These are phyloP conservation scores for Suillus sp. DNA, from an alignment of 768 basidiomycete genomes.

Conservation along the genomic window DNA sequence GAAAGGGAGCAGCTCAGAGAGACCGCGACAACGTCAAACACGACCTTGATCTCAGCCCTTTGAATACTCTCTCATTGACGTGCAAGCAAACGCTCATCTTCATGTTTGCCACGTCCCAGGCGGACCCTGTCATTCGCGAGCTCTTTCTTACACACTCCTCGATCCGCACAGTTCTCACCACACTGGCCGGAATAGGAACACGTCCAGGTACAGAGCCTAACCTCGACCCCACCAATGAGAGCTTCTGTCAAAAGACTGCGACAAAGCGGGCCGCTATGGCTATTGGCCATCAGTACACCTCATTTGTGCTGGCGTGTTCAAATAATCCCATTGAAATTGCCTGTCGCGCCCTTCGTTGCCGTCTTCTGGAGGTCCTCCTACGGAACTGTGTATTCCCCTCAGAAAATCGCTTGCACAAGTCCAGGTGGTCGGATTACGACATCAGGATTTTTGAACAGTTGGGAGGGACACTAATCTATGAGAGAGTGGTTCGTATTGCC, in stretches of 20 bases:
- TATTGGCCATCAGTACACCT: conserved; percentile 2
- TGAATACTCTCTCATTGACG: conserved; percentile 4
- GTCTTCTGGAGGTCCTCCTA: conserved; percentile 3
- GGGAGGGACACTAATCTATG: conserved; percentile 1
- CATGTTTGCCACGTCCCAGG: conserved; percentile 1
- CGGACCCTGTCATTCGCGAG: conserved; percentile 1
- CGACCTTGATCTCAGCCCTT: neutral
- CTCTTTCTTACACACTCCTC: conserved; percentile 3
- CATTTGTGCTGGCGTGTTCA: conserved; percentile 1
- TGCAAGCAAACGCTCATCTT: conserved; percentile 5
- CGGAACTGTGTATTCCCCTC: conserved; percentile 6
- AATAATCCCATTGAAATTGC: conserved; percentile 1
- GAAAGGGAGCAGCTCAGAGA: conserved; percentile 4
- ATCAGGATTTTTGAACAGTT: conserved; percentile 3
- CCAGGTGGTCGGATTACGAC: conserved; percentile 1
- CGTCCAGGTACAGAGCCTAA: neutral
- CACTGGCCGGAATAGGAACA: neutral
- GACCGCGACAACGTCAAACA: neutral
- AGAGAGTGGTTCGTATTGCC: conserved; percentile 1
- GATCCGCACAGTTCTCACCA: conserved; percentile 1
- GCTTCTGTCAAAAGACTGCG: neutral
- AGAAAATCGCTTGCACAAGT: conserved; percentile 3
- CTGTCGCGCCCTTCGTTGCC: neutral
- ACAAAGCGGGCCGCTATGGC: conserved; percentile 3
- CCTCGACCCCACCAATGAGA: neutral